Percentiles rank a stretch among this genome's conserved stretches.
These are phyloP conservation scores for Acanthamoeba triangularis DNA, from an alignment of 208 protist genomes.

Conservation along the genomic window DNA sequence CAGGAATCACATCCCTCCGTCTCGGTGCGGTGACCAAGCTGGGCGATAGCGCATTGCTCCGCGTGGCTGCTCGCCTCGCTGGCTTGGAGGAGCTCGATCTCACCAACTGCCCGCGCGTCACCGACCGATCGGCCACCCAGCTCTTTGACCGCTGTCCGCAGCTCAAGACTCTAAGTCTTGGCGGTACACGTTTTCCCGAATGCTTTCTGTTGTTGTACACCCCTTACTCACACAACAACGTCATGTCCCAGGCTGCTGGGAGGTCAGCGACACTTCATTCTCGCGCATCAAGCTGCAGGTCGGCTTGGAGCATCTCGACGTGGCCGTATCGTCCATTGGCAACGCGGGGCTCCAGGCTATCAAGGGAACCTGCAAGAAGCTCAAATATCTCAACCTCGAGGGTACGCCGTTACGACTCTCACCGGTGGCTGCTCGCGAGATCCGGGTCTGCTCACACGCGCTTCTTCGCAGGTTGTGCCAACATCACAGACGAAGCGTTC, in stretches of 20 bases:
- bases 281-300: constrained; percentile 42
- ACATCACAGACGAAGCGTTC: constrained; percentile 57
- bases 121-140: constrained; percentile 1
- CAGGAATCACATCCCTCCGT: constrained; percentile 39
- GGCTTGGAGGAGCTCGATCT: constrained; percentile 65
- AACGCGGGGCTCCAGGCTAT: background rate
- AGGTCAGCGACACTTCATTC: constrained; percentile 54
- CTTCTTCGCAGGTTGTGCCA: background rate
- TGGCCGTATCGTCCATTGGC: constrained; percentile 47
- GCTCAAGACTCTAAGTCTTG: constrained; percentile 25
- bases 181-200: background rate
- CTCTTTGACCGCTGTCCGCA: constrained; percentile 42
- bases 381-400: constrained; percentile 67
- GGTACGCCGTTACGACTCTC: background rate
- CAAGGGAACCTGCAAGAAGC: background rate
- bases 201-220: background rate
- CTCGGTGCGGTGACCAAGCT: background rate
- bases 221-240: background rate
- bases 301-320: constrained; percentile 14
- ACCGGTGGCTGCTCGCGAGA: background rate
- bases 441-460: background rate
- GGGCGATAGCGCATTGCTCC: constrained; percentile 3
- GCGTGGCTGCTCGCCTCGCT: background rate
- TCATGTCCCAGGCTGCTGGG: constrained; percentile 64
- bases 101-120: constrained; percentile 29